These are phyloP conservation scores for Saccharomyces eubayanus DNA, from an alignment of 805 yeast species.

Conservation along the genomic window DNA sequence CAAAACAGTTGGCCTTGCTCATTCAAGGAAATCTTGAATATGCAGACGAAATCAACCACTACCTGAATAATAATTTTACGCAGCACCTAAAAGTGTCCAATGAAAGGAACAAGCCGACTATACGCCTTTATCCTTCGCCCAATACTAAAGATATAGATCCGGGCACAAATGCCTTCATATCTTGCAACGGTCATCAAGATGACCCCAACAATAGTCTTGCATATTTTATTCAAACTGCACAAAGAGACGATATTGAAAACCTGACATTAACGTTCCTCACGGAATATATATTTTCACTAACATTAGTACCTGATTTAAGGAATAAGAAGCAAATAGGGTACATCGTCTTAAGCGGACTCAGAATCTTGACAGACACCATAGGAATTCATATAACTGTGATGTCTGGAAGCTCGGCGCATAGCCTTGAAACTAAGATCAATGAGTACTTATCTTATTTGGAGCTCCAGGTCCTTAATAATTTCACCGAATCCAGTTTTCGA, in stretches of 20 bases:
- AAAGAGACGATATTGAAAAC: slow-evolving; percentile 29
- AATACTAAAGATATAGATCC: slow-evolving; percentile 34
- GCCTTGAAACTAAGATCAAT: slow-evolving; percentile 40
- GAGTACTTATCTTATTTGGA: slow-evolving; percentile 40
- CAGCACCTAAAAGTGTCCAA: slow-evolving; percentile 16
- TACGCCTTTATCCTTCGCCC: slow-evolving; percentile 14
- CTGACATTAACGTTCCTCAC: slow-evolving; percentile 40
- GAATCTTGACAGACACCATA: slow-evolving; percentile 41
- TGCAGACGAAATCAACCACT: slow-evolving; percentile 20
- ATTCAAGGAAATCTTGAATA: slow-evolving; percentile 42
- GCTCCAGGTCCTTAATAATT: slow-evolving; percentile 13
- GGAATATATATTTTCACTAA: slow-evolving; percentile 39
- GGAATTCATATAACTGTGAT: slow-evolving; percentile 54
- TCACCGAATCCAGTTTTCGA: slow-evolving; percentile 34
- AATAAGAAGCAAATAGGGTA: slow-evolving; percentile 55
- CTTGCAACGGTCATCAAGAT: slow-evolving; percentile 30
- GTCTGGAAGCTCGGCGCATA: slow-evolving; percentile 41
- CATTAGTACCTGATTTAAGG: slow-evolving; percentile 42
- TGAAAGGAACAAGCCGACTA: not conserved
- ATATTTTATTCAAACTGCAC: slow-evolving; percentile 51
- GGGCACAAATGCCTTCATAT: slow-evolving; percentile 32
- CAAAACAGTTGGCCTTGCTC: slow-evolving; percentile 36
- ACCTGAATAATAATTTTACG: slow-evolving; percentile 22
- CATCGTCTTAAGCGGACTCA: slow-evolving; percentile 47
- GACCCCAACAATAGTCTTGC: slow-evolving; percentile 49